Evolutionary conservation across 2,329 filamentous ascomycete genomes (phyloP), one percentile per base, ranked within the genome.

Genomic region (Fusarium staphyleae): DNA sequence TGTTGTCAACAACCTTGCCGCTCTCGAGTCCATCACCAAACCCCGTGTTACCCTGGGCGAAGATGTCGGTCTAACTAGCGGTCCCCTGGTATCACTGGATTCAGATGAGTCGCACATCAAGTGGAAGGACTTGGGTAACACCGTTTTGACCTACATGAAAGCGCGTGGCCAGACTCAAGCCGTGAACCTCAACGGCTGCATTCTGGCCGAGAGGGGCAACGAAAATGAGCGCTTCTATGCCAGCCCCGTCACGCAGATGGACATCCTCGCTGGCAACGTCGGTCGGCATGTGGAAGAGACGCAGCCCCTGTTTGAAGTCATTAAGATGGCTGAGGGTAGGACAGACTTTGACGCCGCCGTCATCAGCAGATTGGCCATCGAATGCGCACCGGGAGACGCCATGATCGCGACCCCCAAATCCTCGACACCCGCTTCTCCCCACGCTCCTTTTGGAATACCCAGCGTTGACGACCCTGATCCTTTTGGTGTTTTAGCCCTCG

Each of bases 401-500:
- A 70, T 78, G 54, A 81, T 84, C 57, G 79, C 81, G 41, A 77
- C 77, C 3, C 76, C 81, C 0, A 72, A 68, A 35, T 66, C 68
- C 2, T 65, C 71, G 4, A 71, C 65, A 5, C 66, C 72, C 52
- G 69, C 52, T 62, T 72, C 69, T 48, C 80, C 70, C 40, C 76
- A 63, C 59, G 74, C 80, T 24, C 76, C 77, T 2, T 96, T 97
- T 74, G 93, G 93, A 2, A 79, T 96, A 13, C 92, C 91, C 1
- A 86, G 88, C 58, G 75, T 78, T 3, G 86, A 92, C 48, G 93
- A 98, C 65, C 92, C 93, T 0, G 93, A 98, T 70, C 93, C 93
- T 0, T 98, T 90, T 69, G 93, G 93, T 18, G 89, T 97, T 19
- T 83, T 93, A 60, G 93, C 93, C 7, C 77, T 98, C n/a, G 91